Conservation (phyloP, 441 rosid genomes). For the Sinapis alba region DNA sequence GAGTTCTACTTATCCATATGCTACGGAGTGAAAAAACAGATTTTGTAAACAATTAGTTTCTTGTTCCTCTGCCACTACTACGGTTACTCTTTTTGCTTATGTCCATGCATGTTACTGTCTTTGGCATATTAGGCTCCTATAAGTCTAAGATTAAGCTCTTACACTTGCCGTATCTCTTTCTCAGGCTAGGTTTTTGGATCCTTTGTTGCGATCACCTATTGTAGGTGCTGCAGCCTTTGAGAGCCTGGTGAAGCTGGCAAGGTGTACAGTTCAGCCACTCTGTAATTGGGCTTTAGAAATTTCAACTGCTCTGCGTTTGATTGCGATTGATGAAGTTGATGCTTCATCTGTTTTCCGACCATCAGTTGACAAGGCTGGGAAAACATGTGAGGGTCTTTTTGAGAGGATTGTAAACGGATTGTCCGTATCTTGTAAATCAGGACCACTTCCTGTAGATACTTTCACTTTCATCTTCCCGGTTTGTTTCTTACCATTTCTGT, state of each 20-base stretch:
- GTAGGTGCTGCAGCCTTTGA: slow-evolving; percentile 83
- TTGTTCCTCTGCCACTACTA: background rate
- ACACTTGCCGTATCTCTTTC: slow-evolving; percentile 38
- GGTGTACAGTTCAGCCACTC: slow-evolving; percentile 82
- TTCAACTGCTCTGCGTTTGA: slow-evolving; percentile 91
- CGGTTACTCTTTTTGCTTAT: too few species aligned
- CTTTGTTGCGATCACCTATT: slow-evolving; percentile 81
- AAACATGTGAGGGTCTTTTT: slow-evolving; percentile 67
- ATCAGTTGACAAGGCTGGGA: slow-evolving; percentile 57
- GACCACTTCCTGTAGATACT: slow-evolving; percentile 97
- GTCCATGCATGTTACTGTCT: too few species aligned
- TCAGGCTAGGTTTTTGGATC: slow-evolving; percentile 91
- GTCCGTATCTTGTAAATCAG: slow-evolving; percentile 81
- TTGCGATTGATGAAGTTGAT: slow-evolving; percentile 63
- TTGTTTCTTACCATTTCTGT: slow-evolving; percentile 37
- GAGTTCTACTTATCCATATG: slow-evolving; percentile 21
- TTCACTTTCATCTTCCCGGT: slow-evolving; percentile 96
- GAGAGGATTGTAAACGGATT: slow-evolving; percentile 81
- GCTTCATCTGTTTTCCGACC: slow-evolving; percentile 55
- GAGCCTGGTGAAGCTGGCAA: slow-evolving; percentile 84
- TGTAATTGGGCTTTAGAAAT: slow-evolving; percentile 97
- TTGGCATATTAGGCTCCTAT: too few species aligned
- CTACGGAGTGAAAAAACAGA: background rate
- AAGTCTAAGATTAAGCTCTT: slow-evolving; percentile 10
- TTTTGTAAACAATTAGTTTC: background rate